A percentile compares a stretch with the other conserved stretches of the same genome.
These are phyloP conservation scores for Phytophthora megakarya DNA, from an alignment of 352 stramenopile species.

Conservation along the genomic window DNA sequence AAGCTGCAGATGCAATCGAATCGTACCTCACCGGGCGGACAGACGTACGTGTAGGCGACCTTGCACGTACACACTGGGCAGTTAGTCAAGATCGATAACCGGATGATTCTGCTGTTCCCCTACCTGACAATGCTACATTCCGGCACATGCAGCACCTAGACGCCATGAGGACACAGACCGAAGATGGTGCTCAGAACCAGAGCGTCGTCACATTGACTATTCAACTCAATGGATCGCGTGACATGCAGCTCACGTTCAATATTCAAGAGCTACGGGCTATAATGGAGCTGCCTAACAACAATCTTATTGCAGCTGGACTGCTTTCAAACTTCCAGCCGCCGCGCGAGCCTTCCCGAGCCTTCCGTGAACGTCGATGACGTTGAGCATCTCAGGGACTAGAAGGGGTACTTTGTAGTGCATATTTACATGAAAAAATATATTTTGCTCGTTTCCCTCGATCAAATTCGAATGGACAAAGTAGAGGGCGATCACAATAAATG, in stretches of 20 bases:
- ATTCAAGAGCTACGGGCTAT: constrained; percentile 8
- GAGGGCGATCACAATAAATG: too few relatives aligned
- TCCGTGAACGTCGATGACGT: constrained; percentile 15
- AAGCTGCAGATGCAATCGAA: constrained; percentile 12
- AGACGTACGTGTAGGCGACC: constrained; percentile 13
- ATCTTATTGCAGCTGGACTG: constrained; percentile 7
- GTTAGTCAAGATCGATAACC: constrained; percentile 14
- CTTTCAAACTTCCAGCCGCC: constrained; percentile 14
- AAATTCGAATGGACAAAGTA: too few relatives aligned
- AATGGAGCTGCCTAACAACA: constrained; percentile 6
- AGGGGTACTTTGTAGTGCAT: not conserved
- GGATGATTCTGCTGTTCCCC: not conserved
- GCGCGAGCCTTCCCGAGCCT: too few relatives aligned
- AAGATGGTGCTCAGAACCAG: not conserved
- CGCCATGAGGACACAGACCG: not conserved
- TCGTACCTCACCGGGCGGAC: not conserved
- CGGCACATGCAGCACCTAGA: constrained; percentile 15
- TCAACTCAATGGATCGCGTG: constrained; percentile 3
- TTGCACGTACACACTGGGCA: constrained; percentile 16
- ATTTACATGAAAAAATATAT: not conserved
- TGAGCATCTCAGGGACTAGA: constrained; percentile 18
- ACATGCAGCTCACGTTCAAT: constrained; percentile 17
- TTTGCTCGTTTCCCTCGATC: not conserved
- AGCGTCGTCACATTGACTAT: not conserved
- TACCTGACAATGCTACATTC: constrained; percentile 2